A percentile compares a stretch with the other conserved stretches of the same genome.
Conservation (phyloP, 805 yeast genomes). For the Metschnikowia borealis region DNA sequence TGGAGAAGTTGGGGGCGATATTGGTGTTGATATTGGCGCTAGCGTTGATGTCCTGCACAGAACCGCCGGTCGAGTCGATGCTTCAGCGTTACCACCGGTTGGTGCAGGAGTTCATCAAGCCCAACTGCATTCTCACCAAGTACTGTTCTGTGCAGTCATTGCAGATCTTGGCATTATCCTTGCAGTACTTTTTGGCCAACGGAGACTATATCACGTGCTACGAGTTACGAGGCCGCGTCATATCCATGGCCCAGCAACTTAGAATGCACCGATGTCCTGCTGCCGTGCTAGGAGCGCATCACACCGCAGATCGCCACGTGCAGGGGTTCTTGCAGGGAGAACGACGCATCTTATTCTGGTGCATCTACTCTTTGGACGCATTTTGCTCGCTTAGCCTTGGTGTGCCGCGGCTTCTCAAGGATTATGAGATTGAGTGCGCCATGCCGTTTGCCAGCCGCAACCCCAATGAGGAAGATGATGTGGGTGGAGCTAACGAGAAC, state of each 20-base stretch:
- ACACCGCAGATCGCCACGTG: constrained; percentile 32
- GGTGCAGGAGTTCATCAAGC: constrained; percentile 57
- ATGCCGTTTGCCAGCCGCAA: constrained; percentile 58
- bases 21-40: constrained; percentile 47
- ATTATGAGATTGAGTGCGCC: constrained; percentile 82
- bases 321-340: constrained; percentile 74
- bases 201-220: constrained; percentile 76
- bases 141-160: constrained; percentile 63
- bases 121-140: constrained; percentile 53
- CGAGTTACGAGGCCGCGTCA: constrained; percentile 68
- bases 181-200: constrained; percentile 64
- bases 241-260: constrained; percentile 81
- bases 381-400: constrained; percentile 75
- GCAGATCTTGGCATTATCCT: constrained; percentile 64
- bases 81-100: constrained; percentile 54
- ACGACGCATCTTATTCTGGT: constrained; percentile 81
- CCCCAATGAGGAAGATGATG: constrained; percentile 31
- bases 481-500: constrained; percentile 44
- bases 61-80: constrained; percentile 9
- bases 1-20: constrained; percentile 56
- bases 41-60: constrained; percentile 42
- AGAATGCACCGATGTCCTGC: constrained; percentile 85
- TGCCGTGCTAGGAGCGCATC: constrained; percentile 63
- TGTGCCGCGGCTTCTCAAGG: constrained; percentile 75
- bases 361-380: constrained; percentile 70